Conservation (phyloP, 495 filamentous ascomycete species). For the Saxispiralis lemnorum region DNA sequence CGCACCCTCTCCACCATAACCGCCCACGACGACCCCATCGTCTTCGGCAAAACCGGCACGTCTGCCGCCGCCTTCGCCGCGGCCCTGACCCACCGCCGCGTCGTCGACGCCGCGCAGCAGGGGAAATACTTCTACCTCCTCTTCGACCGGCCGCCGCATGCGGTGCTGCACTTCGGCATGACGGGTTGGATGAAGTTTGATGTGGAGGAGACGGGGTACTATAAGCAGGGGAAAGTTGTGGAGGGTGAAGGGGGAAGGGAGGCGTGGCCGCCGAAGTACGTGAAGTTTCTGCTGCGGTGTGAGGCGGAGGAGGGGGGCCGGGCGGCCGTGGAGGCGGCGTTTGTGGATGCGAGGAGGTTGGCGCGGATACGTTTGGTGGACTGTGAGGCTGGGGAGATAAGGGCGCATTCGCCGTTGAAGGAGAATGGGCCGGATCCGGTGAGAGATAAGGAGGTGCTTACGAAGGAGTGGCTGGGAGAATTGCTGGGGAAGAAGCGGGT, state of each 20-base stretch:
- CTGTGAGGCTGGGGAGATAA: slow-evolving; percentile 55
- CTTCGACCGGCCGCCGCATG: slow-evolving; percentile 61
- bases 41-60: slow-evolving; percentile 80
- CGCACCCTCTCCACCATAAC: slow-evolving; percentile 56
- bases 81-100: slow-evolving; percentile 57
- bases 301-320: slow-evolving; percentile 32
- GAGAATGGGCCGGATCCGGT: slow-evolving; percentile 91
- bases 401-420: slow-evolving; percentile 58
- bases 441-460: slow-evolving; percentile 50
- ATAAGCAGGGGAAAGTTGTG: slow-evolving; percentile 49
- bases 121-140: slow-evolving; percentile 90
- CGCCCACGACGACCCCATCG: slow-evolving; percentile 56
- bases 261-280: slow-evolving; percentile 76
- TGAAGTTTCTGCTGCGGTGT: slow-evolving; percentile 63
- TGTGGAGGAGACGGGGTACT: slow-evolving; percentile 56
- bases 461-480: slow-evolving; percentile 46
- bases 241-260: slow-evolving; percentile 14
- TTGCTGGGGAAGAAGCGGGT: slow-evolving; percentile 59
- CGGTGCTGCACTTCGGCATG: slow-evolving; percentile 87
- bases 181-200: slow-evolving; percentile 78
- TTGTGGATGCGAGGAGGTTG: slow-evolving; percentile 65
- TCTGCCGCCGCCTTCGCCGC: slow-evolving; percentile 51
- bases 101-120: slow-evolving; percentile 58
- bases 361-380: slow-evolving; percentile 65
- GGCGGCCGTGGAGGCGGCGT: slow-evolving; percentile 37